Evolutionary conservation across 306 rosid genomes (phyloP).

Genomic region (Gillenia trifoliata): DNA sequence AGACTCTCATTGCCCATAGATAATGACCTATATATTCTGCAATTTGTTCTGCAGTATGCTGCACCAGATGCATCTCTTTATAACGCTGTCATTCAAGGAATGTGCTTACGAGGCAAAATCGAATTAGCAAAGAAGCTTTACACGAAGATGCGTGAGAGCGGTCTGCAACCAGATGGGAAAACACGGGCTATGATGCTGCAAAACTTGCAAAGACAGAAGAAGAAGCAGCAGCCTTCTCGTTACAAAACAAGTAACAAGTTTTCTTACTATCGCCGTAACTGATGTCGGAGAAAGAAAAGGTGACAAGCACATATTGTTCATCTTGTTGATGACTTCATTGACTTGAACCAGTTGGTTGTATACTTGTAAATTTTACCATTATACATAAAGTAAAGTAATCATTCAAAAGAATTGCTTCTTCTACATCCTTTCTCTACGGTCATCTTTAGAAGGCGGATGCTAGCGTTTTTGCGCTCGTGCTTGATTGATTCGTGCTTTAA

Average conservation of each 20-base stretch:
- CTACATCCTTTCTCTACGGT: background rate
- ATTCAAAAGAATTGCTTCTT: background rate
- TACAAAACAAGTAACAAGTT: slow-evolving; percentile 16
- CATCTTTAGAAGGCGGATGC: background rate
- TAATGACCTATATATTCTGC: background rate
- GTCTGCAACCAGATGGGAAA: slow-evolving; percentile 67
- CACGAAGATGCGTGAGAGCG: slow-evolving; percentile 43
- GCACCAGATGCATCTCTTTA: slow-evolving; percentile 55
- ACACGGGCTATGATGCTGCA: slow-evolving; percentile 74
- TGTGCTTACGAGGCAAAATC: slow-evolving; percentile 60
- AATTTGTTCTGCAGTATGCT: slow-evolving; percentile 35
- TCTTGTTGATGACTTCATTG: background rate
- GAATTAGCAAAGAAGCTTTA: slow-evolving; percentile 58
- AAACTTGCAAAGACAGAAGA: slow-evolving; percentile 22
- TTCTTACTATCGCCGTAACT: slow-evolving; percentile 3
- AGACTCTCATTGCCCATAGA: background rate
- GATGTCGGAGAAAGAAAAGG: slow-evolving; percentile 14
- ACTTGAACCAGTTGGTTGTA: background rate
- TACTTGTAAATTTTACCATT: background rate
- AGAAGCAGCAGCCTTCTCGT: slow-evolving; percentile 19
- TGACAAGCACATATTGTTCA: background rate
- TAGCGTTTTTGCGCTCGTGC: background rate
- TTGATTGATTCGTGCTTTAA: background rate
- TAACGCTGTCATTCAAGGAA: slow-evolving; percentile 73
- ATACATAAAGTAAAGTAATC: too few relatives aligned